phyloP scores from a whole-genome alignment of 2,329 filamentous ascomycete species.

The Fusarium torulosum region DNA sequence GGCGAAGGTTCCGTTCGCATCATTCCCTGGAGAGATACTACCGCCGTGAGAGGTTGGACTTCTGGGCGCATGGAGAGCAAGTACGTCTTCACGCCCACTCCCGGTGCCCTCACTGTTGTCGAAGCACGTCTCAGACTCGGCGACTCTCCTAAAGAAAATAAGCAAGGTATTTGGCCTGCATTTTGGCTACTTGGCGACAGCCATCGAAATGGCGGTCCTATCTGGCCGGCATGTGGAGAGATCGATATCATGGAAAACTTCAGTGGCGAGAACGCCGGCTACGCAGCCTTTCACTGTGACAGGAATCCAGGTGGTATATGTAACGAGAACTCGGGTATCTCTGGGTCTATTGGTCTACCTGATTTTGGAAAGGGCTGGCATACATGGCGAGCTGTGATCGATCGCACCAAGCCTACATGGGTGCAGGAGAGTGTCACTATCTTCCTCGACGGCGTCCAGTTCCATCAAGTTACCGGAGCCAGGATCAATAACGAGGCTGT shows the following conservation, averaged over 20 bases:
- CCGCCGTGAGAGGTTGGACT: conserved; percentile 57
- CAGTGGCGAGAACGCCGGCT: conserved; percentile 9
- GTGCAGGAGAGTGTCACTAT: conserved; percentile 61
- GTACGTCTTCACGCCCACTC: conserved; percentile 59
- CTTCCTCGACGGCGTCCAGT: conserved; percentile 58
- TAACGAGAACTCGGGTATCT: conserved; percentile 58
- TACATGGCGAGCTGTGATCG: conserved; percentile 61
- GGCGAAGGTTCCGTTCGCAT: conserved; percentile 63
- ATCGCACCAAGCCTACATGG: conserved; percentile 60
- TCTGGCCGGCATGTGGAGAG: conserved; percentile 43
- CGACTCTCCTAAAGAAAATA: conserved; percentile 45
- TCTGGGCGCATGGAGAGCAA: conserved; percentile 64
- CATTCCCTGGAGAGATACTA: conserved; percentile 56
- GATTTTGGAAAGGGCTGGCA: conserved; percentile 54
- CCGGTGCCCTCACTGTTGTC: conserved; percentile 55
- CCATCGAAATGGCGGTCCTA: conserved; percentile 36
- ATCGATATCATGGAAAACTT: conserved; percentile 42
- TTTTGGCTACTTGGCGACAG: conserved; percentile 46
- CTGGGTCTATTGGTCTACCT: accelerated
- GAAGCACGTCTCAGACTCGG: conserved; percentile 58
- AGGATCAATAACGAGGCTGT: conserved; percentile 58
- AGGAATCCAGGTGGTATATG: conserved; percentile 57
- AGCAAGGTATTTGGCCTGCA: conserved; percentile 57
- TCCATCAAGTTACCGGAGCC: conserved; percentile 57
- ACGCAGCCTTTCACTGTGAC: conserved; percentile 40